These are phyloP conservation scores for Rubroshorea leprosula DNA, from an alignment of 345 rosid genomes.

Conservation along the genomic window DNA sequence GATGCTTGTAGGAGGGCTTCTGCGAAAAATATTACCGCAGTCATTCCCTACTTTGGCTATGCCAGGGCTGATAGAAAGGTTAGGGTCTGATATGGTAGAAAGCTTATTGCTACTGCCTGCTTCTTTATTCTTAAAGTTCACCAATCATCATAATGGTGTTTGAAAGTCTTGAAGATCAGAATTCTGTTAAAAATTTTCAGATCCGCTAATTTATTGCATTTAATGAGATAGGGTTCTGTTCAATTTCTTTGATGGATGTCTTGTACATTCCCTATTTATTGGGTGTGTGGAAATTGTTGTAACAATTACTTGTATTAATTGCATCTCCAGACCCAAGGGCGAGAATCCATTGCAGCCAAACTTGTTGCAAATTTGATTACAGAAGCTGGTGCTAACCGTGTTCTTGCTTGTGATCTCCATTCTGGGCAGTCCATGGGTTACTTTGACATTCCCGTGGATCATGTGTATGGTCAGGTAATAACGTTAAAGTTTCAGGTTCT, in stretches of 20 bases:
- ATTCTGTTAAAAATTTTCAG: too few relatives aligned
- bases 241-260: too few relatives aligned
- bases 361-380: conserved; percentile 73
- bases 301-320: conserved; percentile 3
- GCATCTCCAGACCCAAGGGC: conserved; percentile 81
- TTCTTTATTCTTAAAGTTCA: too few relatives aligned
- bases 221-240: too few relatives aligned
- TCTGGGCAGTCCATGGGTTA: conserved; percentile 99
- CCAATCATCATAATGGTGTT: too few relatives aligned
- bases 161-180: too few relatives aligned
- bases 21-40: conserved; percentile 85
- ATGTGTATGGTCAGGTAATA: conserved; percentile 87
- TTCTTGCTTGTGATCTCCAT: conserved; percentile 98
- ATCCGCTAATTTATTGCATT: too few relatives aligned
- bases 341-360: conserved; percentile 93
- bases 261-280: too few relatives aligned
- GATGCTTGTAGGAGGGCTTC: conserved; percentile 98
- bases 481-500: not conserved
- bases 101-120: too few relatives aligned
- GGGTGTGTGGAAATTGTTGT: not conserved
- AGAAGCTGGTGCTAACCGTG: conserved; percentile 96
- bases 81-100: too few relatives aligned
- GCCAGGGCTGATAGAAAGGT: conserved; percentile 99
- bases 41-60: conserved; percentile 94
- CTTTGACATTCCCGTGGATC: conserved; percentile 96